Conservation (phyloP, 1,139 yeast genomes). For the Blastobotrys apis region DNA sequence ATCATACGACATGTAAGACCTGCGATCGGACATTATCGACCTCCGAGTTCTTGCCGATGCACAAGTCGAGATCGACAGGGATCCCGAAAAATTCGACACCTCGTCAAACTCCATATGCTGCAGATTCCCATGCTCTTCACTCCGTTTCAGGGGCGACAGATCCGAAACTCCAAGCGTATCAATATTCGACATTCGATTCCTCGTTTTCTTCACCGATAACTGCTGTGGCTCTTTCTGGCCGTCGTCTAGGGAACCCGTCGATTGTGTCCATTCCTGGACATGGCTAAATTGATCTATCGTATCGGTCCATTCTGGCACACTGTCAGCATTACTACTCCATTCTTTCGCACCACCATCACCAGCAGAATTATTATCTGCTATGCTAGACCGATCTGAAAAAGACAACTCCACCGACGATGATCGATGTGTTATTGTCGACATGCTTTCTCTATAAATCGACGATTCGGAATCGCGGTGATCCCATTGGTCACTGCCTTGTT, state of each 20-base stretch:
- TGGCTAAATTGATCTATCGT: neutral
- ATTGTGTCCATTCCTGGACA: slow-evolving; percentile 4
- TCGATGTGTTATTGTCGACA: neutral
- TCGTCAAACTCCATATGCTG: slow-evolving; percentile 5
- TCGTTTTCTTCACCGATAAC: neutral
- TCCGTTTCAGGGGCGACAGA: neutral
- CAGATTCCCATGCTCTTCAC: neutral
- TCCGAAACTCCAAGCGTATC: slow-evolving; percentile 11
- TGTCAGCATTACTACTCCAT: neutral
- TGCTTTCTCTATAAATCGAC: neutral
- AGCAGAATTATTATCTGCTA: too few relatives aligned
- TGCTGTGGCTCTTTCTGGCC: neutral
- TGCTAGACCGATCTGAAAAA: neutral
- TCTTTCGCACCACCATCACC: too few relatives aligned
- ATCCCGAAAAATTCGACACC: slow-evolving; percentile 11
- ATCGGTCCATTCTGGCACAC: slow-evolving; percentile 1
- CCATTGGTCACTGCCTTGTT: slow-evolving; percentile 9
- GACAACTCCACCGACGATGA: neutral
- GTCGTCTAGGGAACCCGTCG: slow-evolving; percentile 7
- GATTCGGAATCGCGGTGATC: slow-evolving; percentile 10
- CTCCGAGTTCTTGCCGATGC: neutral
- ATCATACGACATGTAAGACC: slow-evolving; percentile 21
- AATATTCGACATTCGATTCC: slow-evolving; percentile 11
- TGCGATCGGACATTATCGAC: too few relatives aligned
- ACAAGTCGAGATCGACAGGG: slow-evolving; percentile 3